These are phyloP conservation scores for Hypoxylon intermedium DNA, from an alignment of 495 filamentous ascomycete genomes.

Conservation along the genomic window DNA sequence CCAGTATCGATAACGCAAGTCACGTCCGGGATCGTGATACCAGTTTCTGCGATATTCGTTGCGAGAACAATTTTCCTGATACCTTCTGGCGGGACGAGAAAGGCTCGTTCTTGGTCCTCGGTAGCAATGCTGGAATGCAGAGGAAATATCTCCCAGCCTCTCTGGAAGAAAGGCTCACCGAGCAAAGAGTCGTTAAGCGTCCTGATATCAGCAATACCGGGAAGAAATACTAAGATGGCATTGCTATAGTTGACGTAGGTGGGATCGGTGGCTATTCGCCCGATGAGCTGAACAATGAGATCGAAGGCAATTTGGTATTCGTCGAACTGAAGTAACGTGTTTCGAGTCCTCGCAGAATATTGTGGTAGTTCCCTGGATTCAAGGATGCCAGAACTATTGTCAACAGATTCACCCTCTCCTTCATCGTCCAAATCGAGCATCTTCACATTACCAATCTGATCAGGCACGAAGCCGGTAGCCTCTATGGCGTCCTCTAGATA, in stretches of 20 bases:
- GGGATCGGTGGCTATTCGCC: slow-evolving; percentile 71
- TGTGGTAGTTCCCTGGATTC: slow-evolving; percentile 62
- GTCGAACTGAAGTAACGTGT: slow-evolving; percentile 75
- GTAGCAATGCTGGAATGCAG: slow-evolving; percentile 95
- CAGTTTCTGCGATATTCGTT: slow-evolving; percentile 96
- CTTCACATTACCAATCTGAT: slow-evolving; percentile 56
- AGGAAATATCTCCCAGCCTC: slow-evolving; percentile 78
- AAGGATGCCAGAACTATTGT: slow-evolving; percentile 55
- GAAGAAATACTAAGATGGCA: slow-evolving; percentile 91
- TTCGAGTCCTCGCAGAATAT: slow-evolving; percentile 77
- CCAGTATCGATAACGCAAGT: slow-evolving; percentile 95
- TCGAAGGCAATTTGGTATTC: slow-evolving; percentile 88
- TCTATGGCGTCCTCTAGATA: slow-evolving; percentile 94
- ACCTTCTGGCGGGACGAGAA: slow-evolving; percentile 80
- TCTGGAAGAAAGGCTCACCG: slow-evolving; percentile 71
- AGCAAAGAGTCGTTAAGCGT: slow-evolving; percentile 81
- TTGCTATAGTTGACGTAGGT: slow-evolving; percentile 76
- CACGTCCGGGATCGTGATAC: slow-evolving; percentile 95
- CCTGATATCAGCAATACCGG: slow-evolving; percentile 92
- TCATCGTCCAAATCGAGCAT: slow-evolving; percentile 64
- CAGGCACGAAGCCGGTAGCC: slow-evolving; percentile 71
- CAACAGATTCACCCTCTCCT: slow-evolving; percentile 55
- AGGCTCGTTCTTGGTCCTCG: slow-evolving; percentile 93
- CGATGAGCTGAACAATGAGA: slow-evolving; percentile 76
- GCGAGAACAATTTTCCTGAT: slow-evolving; percentile 90